Percentiles rank a stretch among this genome's conserved stretches.
Evolutionary conservation across 495 filamentous ascomycete species (phyloP).

Genomic region (Astrocystis sublimbata): DNA sequence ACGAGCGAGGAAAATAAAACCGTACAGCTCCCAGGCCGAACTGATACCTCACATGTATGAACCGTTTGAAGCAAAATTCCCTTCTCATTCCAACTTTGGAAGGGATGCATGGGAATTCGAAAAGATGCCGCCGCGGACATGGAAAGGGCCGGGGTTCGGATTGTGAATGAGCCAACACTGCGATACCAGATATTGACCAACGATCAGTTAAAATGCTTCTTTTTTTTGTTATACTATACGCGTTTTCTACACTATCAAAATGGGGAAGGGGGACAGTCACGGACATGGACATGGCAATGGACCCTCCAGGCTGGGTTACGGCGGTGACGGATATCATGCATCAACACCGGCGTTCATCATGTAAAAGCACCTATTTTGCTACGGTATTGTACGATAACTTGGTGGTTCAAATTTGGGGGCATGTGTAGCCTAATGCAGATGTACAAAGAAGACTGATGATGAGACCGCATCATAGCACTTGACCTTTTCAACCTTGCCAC

Average conservation of each 20-base stretch:
- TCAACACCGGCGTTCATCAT: constrained; percentile 44
- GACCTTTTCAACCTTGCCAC: neutral
- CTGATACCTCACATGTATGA: constrained; percentile 31
- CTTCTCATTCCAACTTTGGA: constrained; percentile 8
- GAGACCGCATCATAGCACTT: neutral
- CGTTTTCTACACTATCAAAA: too few relatives aligned
- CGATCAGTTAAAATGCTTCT: neutral
- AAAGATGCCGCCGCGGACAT: constrained; percentile 17
- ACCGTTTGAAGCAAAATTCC: constrained; percentile 29
- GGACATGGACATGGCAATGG: neutral
- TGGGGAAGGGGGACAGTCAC: neutral
- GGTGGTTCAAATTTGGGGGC: neutral
- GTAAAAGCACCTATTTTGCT: constrained; percentile 23
- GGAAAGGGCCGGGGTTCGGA: neutral
- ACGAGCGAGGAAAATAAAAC: constrained; percentile 24
- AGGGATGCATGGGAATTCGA: constrained; percentile 26
- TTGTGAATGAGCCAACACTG: neutral
- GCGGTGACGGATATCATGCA: constrained; percentile 11
- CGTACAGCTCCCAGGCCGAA: constrained; percentile 31
- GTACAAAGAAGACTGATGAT: neutral
- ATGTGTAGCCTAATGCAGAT: neutral
- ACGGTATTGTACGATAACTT: constrained; percentile 7
- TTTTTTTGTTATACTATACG: too few relatives aligned
- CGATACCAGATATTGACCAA: constrained; percentile 7
- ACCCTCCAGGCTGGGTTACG: neutral